Base-by-base conservation (phyloP, 2,329 filamentous ascomycete genomes). In the Penicillium sp. region DNA sequence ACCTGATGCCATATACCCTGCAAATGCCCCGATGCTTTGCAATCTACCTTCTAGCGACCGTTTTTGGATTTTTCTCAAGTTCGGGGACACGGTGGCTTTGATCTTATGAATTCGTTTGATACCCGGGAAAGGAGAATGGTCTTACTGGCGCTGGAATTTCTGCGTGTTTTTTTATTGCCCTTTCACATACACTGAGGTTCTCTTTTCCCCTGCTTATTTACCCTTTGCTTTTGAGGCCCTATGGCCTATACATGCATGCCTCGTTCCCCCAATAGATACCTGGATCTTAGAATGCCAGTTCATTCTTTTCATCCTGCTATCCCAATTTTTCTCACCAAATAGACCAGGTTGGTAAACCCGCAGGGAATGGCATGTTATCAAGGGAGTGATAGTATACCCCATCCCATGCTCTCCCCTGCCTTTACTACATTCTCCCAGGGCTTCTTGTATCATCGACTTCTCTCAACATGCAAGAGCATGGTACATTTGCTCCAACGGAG, bases 81-180 rank as follows among this genome's bases (percentile, higher is more conserved):
- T 29, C 32, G 29, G 20, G 34, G 20, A 34, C 28, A 27, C 19
- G 38, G 21, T 36, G 27, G 20, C 30, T 39, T 38, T 41, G 31
- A 30, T 42, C 29, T 35, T 30, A 37, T 37, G 33, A 7, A 7
- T 47, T 40, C 25, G 30, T 37, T 43, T 49, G 41, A 47, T 51
- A 49, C 45, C 48, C 45, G 41, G 47, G 27, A 11, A 31, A 27
- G 39, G 47, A 41, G 41, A 39, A 33, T 41, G 36, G 33, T 43
- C 32, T 45, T 42, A 30, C 9, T 8, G 41, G 41, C 44, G 44
- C 29, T 36, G 15, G 29, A n/a, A 14, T 17, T 26, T 33, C 27
- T 34, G 28, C n/a, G 20, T 26, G 8, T 45, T 41, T 41, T 30
- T 31, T 27, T 23, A 33, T 32, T 21, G n/a, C 25, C 31, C 13